These are phyloP conservation scores for Trypanosoma melophagium DNA, from an alignment of 208 protist species.

Conservation along the genomic window DNA sequence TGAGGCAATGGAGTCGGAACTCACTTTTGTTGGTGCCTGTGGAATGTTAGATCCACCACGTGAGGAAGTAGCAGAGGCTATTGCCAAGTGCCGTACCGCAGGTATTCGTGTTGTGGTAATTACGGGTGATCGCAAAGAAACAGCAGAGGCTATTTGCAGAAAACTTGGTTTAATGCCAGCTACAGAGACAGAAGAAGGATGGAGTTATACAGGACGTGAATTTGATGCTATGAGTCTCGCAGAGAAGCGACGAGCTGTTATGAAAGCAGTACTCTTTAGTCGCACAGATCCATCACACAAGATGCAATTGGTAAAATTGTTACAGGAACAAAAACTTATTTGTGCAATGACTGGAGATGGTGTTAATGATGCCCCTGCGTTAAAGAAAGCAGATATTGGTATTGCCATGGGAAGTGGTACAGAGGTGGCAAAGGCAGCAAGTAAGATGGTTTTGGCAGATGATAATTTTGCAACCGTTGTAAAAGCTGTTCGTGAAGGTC, in stretches of 20 bases:
- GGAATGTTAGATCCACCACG: constrained; percentile 96
- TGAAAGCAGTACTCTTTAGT: constrained; percentile 75
- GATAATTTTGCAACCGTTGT: constrained; percentile 98
- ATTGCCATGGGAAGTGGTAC: constrained; percentile 98
- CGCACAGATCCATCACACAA: constrained; percentile 86
- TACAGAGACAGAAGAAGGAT: constrained; percentile 20
- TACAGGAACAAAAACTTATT: constrained; percentile 84
- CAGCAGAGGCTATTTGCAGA: constrained; percentile 94
- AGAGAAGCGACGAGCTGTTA: constrained; percentile 58
- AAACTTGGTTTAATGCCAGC: constrained; percentile 91
- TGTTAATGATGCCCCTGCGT: constrained; percentile 95
- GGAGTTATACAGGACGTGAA: constrained; percentile 75
- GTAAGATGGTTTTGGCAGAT: constrained; percentile 95
- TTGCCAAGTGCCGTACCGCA: constrained; percentile 89
- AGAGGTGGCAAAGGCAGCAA: constrained; percentile 96
- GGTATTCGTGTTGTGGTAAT: constrained; percentile 98
- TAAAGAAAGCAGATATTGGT: constrained; percentile 98
- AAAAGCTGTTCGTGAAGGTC: constrained; percentile 94
- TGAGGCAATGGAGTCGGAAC: constrained; percentile 71
- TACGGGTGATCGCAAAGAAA: constrained; percentile 96
- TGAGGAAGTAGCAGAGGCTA: constrained; percentile 85
- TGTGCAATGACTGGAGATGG: constrained; percentile 92
- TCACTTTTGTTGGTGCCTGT: constrained; percentile 89
- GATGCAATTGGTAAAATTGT: constrained; percentile 79
- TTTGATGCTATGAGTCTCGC: constrained; percentile 63